Evolutionary conservation across 345 rosid species (phyloP).

Genomic region (Geranium brycei): DNA sequence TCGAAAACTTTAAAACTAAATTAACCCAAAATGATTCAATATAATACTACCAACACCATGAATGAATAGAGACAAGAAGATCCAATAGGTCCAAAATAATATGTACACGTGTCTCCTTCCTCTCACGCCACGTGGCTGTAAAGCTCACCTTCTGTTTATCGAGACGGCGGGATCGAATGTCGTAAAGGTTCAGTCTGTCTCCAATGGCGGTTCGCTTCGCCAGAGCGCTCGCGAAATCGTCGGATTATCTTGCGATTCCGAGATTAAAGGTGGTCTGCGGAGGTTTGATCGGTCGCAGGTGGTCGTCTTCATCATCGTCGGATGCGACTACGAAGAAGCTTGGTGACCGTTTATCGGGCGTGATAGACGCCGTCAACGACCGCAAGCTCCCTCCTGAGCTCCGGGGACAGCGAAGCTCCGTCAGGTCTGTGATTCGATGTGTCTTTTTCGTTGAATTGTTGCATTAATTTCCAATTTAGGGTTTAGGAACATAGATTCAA

Average conservation of each 20-base stretch:
- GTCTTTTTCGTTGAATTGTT: not conserved
- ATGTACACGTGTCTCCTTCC: too few species aligned
- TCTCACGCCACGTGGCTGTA: too few species aligned
- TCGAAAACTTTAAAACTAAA: too few species aligned
- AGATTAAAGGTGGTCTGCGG: slow-evolving; percentile 5
- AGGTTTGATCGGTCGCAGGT: slow-evolving; percentile 13
- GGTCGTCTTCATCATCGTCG: slow-evolving; percentile 30
- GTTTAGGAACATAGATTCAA: too few species aligned
- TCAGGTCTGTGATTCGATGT: slow-evolving; percentile 29
- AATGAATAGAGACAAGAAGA: too few species aligned
- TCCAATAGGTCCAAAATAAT: too few species aligned
- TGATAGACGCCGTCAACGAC: slow-evolving; percentile 62
- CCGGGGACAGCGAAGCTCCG: slow-evolving; percentile 65
- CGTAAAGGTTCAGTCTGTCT: too few species aligned
- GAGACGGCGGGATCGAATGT: too few species aligned
- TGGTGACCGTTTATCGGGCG: slow-evolving; percentile 49
- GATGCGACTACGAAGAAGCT: slow-evolving; percentile 29
- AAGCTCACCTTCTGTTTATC: too few species aligned
- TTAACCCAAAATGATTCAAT: too few species aligned
- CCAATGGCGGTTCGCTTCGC: slow-evolving; percentile 1
- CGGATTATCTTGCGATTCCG: slow-evolving; percentile 1
- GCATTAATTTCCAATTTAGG: not conserved
- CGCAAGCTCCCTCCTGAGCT: slow-evolving; percentile 83
- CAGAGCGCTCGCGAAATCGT: slow-evolving; percentile 17
- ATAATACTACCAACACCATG: too few species aligned